phyloP scores from a whole-genome alignment of 371 early-diverging fungal species.

The Smittium culicis region DNA sequence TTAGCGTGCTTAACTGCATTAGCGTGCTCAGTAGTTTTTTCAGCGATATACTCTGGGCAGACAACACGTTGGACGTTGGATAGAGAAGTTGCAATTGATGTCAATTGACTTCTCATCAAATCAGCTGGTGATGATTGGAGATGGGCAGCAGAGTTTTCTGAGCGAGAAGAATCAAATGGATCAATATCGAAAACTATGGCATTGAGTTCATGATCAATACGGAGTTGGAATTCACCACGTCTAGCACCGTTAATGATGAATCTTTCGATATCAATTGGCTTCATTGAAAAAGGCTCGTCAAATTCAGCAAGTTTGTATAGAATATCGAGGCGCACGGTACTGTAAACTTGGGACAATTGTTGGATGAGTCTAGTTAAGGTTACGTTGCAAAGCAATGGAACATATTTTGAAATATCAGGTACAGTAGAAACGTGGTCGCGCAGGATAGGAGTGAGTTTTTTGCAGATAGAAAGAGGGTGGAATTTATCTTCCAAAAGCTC shows the following conservation, averaged over 20 bases:
- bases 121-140: conserved; percentile 79
- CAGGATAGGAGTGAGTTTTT: conserved; percentile 80
- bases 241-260: conserved; percentile 95
- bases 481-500: conserved; percentile 86
- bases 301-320: conserved; percentile 77
- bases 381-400: conserved; percentile 83
- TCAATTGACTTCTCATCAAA: conserved; percentile 69
- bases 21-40: conserved; percentile 42
- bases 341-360: conserved; percentile 92
- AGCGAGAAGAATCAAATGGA: conserved; percentile 56
- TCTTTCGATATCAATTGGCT: conserved; percentile 79
- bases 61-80: conserved; percentile 71
- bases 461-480: conserved; percentile 93
- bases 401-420: conserved; percentile 68
- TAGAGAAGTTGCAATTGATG: conserved; percentile 59
- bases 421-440: conserved; percentile 43
- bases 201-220: conserved; percentile 83
- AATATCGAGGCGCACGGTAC: conserved; percentile 84
- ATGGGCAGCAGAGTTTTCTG: conserved; percentile 65
- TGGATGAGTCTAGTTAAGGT: conserved; percentile 88
- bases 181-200: conserved; percentile 79
- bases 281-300: conserved; percentile 70
- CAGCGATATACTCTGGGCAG: conserved; percentile 58
- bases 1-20: conserved; percentile 46
- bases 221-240: conserved; percentile 86